Base-by-base conservation (phyloP, 2,329 filamentous ascomycete species). In the Fusarium secorum region DNA sequence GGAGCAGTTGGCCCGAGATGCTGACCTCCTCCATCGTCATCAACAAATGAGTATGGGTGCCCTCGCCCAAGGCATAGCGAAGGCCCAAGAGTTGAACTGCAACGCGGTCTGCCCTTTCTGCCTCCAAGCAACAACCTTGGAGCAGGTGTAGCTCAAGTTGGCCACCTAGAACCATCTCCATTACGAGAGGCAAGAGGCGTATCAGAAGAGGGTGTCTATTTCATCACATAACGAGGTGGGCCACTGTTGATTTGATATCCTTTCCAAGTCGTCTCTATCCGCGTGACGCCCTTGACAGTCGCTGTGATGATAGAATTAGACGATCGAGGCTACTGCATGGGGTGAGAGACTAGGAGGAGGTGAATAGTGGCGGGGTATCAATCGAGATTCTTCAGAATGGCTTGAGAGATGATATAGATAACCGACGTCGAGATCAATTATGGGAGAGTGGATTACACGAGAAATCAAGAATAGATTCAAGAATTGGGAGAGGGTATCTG, bases 91-190 rank as follows among this genome's bases (percentile, higher is more conserved):
- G 82, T 39, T 81, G 80, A 22, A 80, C 71, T 39, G 83, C 81
- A 44, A 87, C 84, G 17, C 82, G 71, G 54, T 87, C 84, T 56
- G 85, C 86, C 66, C 85, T 81, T 60, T 86, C 82, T 28, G 88
- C 87, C 78, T 90, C 87, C 57, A 80, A 75, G 72, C 82, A 87
- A 75, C 88, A 90, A 36, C 86, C 85, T 62, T 82, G 79, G 38
- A 89, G 81, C 26, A 88, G 79, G 24, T 82, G 78, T 24, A 77
- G 66, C 55, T 81, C 80, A 51, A 77, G 70, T 20, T 75, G 73
- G 41, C 72, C 67, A 38, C 69, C 72, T 53, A 70, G 68, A 51
- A 78, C 77, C 72, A 80, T 75, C 44, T 77, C 78, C 74, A 80
- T 78, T 18, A 71, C 65, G 64, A 56, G 60, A 68, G 66, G 52